Conservation (phyloP, 148 eudicot genomes). For the Rhododendron ferrugineum region DNA sequence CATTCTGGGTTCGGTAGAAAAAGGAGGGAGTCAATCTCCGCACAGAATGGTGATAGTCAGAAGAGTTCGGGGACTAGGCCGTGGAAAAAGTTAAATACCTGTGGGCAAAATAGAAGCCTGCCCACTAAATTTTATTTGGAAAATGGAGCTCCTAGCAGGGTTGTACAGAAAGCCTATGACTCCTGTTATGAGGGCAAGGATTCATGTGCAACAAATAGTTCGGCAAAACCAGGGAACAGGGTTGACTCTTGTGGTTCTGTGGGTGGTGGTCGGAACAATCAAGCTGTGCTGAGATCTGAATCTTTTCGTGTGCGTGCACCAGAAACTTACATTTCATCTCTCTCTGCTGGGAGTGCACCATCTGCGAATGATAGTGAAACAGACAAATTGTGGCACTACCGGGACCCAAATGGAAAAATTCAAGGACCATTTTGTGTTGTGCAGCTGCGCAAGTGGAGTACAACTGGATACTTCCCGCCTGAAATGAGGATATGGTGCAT, state of each 20-base stretch:
- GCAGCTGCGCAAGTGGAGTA: slow-evolving; percentile 79
- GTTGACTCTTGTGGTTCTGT: slow-evolving; percentile 24
- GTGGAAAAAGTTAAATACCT: slow-evolving; percentile 18
- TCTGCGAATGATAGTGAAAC: slow-evolving; percentile 38
- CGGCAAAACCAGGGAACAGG: slow-evolving; percentile 33
- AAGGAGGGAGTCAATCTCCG: slow-evolving; percentile 30
- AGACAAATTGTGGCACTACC: slow-evolving; percentile 83
- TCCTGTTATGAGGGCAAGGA: slow-evolving; percentile 27
- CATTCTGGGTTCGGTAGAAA: slow-evolving; percentile 29
- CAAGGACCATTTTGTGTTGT: slow-evolving; percentile 88
- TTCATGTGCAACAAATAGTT: slow-evolving; percentile 24
- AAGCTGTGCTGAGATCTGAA: slow-evolving; percentile 25
- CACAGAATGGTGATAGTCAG: slow-evolving; percentile 26
- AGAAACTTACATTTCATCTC: slow-evolving; percentile 32
- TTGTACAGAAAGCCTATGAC: slow-evolving; percentile 1
- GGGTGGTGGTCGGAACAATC: slow-evolving; percentile 23
- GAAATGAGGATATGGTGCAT: slow-evolving; percentile 80
- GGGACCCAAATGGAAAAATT: slow-evolving; percentile 74
- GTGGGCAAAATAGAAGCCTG: slow-evolving; percentile 29
- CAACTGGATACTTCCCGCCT: slow-evolving; percentile 65
- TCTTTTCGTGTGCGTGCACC: slow-evolving; percentile 26
- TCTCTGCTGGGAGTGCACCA: slow-evolving; percentile 29
- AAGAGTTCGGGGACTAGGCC: slow-evolving; percentile 20
- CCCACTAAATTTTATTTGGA: slow-evolving; percentile 26
- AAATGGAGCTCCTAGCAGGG: slow-evolving; percentile 31